phyloP scores from a whole-genome alignment of 306 rosid genomes.

The Inga laurina region DNA sequence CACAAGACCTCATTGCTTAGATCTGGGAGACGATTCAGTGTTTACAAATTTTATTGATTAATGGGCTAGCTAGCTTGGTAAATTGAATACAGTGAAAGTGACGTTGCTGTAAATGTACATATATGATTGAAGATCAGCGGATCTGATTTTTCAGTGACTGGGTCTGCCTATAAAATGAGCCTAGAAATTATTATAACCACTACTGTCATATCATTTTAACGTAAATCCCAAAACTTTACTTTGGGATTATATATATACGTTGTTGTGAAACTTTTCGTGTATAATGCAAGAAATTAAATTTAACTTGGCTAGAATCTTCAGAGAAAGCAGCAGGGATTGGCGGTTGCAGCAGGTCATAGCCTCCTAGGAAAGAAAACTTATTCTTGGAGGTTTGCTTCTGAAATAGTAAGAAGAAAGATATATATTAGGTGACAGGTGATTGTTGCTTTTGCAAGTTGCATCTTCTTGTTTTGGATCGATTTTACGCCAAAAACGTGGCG shows the following conservation, averaged over 20 bases:
- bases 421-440: conserved; percentile 49
- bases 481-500: conserved; percentile 39
- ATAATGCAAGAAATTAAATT: not conserved
- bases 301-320: not conserved
- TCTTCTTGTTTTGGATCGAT: conserved; percentile 34
- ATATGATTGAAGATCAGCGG: not conserved
- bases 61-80: not conserved
- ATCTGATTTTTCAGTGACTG: not conserved
- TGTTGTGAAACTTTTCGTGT: not conserved
- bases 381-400: conserved; percentile 5
- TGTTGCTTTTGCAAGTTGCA: conserved; percentile 54
- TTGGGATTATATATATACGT: not conserved
- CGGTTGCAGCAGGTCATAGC: conserved; percentile 21
- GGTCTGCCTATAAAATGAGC: not conserved
- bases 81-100: not conserved
- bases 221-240: conserved; percentile 4
- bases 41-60: not conserved
- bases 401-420: conserved; percentile 36
- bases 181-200: not conserved
- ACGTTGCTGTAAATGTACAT: not conserved
- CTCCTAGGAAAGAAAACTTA: conserved; percentile 19
- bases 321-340: conserved; percentile 1
- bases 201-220: conserved; percentile 8
- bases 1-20: not conserved
- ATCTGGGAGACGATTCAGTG: not conserved